Conservation (phyloP, 2,329 filamentous ascomycete genomes). For the Fusarium proliferatum region DNA sequence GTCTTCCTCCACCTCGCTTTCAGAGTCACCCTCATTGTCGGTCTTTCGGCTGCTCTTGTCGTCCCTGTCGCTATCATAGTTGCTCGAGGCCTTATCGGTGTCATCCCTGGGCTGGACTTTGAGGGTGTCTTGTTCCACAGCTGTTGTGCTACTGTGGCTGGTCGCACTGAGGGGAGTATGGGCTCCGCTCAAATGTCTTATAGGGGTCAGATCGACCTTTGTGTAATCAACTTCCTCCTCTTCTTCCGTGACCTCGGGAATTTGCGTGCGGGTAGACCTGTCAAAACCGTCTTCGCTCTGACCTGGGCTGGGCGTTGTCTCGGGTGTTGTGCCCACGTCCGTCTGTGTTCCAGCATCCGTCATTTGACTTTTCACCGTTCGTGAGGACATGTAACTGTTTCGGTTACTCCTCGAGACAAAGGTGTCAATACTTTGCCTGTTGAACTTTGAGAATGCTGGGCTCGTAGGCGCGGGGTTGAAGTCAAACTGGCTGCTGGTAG, state of each 20-base stretch:
- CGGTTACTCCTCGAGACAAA: conserved; percentile 69
- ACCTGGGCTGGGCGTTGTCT: conserved; percentile 65
- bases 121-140: conserved; percentile 35
- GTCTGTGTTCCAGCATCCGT: conserved; percentile 77
- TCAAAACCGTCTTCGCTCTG: conserved; percentile 64
- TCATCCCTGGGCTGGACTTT: conserved; percentile 41
- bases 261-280: conserved; percentile 54
- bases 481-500: conserved; percentile 83
- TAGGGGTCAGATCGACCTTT: conserved; percentile 64
- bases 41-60: conserved; percentile 45
- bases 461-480: conserved; percentile 82
- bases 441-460: conserved; percentile 69
- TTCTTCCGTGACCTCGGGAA: conserved; percentile 54
- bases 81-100: conserved; percentile 41
- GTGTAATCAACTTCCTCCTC: conserved; percentile 70
- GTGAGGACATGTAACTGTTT: conserved; percentile 80
- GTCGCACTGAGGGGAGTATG: conserved; percentile 35
- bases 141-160: conserved; percentile 37
- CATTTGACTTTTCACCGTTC: conserved; percentile 75
- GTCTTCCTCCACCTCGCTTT: conserved; percentile 35
- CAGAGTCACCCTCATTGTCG: conserved; percentile 40
- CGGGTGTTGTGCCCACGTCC: conserved; percentile 62
- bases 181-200: conserved; percentile 57
- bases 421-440: conserved; percentile 78
- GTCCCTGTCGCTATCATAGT: conserved; percentile 42